phyloP scores from a whole-genome alignment of 257 asterid species.

The Nicotiana attenuata region DNA sequence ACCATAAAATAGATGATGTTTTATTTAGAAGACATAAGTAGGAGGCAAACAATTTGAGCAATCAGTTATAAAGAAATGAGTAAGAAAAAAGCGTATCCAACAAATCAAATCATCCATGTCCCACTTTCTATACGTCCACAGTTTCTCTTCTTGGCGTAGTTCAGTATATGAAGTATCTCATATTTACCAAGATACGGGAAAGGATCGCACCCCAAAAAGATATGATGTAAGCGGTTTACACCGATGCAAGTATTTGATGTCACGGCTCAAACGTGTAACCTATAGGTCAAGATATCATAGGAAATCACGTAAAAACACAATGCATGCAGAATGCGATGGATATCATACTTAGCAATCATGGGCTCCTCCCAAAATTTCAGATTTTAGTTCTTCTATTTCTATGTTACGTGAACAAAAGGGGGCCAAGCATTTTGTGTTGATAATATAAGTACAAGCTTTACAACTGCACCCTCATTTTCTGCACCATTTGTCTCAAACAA shows the following conservation, averaged over 20 bases:
- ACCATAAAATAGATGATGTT: neutral
- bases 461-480: neutral
- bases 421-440: neutral
- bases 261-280: too few relatives aligned
- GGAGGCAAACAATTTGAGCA: neutral
- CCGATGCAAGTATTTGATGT: too few relatives aligned
- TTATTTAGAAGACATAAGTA: neutral
- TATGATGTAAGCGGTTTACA: too few relatives aligned
- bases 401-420: neutral
- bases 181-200: too few relatives aligned
- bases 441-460: neutral
- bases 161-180: too few relatives aligned
- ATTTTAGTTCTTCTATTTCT: neutral
- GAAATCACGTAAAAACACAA: neutral
- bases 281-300: too few relatives aligned
- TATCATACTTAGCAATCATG: neutral
- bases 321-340: neutral
- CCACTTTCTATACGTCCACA: neutral
- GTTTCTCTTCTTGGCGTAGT: neutral
- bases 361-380: neutral
- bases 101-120: neutral
- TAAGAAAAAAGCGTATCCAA: neutral
- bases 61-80: neutral
- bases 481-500: neutral
- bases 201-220: too few relatives aligned